Conservation (phyloP, 805 yeast species). For the Saccharomycopsis capsularis region DNA sequence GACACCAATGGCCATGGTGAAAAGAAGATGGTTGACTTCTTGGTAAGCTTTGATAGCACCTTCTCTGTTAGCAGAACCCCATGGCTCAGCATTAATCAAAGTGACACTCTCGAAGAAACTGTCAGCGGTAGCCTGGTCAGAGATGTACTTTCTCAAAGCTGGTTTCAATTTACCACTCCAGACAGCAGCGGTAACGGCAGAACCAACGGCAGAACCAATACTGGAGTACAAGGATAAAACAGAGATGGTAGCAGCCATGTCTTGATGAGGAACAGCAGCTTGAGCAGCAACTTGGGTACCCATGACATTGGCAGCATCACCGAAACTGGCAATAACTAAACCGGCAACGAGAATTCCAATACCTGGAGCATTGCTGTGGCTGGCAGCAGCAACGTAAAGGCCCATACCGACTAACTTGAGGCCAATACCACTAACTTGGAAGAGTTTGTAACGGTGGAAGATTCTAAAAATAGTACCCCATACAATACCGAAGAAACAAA, state of each 20-base stretch:
- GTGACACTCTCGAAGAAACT: conserved; percentile 26
- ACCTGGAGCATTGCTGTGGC: conserved; percentile 21
- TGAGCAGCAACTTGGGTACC: conserved; percentile 34
- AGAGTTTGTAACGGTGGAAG: conserved; percentile 33
- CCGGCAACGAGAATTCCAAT: conserved; percentile 29
- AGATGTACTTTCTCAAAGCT: conserved; percentile 28
- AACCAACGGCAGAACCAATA: conserved; percentile 36
- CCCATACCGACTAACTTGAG: conserved; percentile 33
- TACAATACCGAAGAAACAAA: conserved; percentile 34
- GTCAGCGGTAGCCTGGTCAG: conserved; percentile 25
- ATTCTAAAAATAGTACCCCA: conserved; percentile 32
- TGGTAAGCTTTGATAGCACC: conserved; percentile 32
- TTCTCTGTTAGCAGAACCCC: conserved; percentile 27
- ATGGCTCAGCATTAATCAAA: conserved; percentile 25
- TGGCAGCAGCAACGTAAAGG: conserved; percentile 22
- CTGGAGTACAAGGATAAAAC: conserved; percentile 30
- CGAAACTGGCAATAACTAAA: conserved; percentile 34
- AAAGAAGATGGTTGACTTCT: conserved; percentile 28
- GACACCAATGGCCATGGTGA: conserved; percentile 28
- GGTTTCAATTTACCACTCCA: conserved; percentile 31
- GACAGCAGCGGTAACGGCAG: conserved; percentile 35
- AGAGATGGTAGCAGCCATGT: conserved; percentile 35
- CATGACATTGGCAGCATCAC: conserved; percentile 34
- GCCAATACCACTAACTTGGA: conserved; percentile 31
- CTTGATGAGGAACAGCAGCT: conserved; percentile 38